Percentiles rank a stretch among this genome's conserved stretches.
Conservation (phyloP, 495 filamentous ascomycete genomes). For the Thermothielavioides terrestris region DNA sequence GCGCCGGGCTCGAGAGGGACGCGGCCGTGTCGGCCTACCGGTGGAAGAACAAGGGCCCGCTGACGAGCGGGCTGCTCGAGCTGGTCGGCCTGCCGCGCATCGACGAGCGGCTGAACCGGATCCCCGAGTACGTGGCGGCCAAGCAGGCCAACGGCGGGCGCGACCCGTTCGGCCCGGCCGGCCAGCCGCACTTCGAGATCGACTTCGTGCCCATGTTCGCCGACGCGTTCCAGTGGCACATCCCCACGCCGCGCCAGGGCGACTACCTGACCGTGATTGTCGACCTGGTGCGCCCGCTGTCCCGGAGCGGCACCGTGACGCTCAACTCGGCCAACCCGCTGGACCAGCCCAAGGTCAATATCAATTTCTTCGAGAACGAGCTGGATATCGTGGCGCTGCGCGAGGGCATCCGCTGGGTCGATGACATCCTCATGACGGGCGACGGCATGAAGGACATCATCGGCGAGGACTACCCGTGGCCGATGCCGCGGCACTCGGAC, state of each 20-base stretch:
- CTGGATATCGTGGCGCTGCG: constrained; percentile 50
- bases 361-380: constrained; percentile 51
- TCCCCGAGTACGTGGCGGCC: constrained; percentile 40
- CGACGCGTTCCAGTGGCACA: constrained; percentile 58
- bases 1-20: constrained; percentile 38
- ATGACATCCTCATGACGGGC: constrained; percentile 49
- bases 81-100: constrained; percentile 50
- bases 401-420: constrained; percentile 47
- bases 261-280: constrained; percentile 51
- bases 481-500: constrained; percentile 49
- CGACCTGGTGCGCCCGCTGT: constrained; percentile 49
- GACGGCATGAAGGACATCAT: constrained; percentile 51
- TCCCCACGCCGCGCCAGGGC: constrained; percentile 41
- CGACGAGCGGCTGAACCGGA: constrained; percentile 41
- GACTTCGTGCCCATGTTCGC: constrained; percentile 55
- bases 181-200: constrained; percentile 57
- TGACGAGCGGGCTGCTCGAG: constrained; percentile 45
- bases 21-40: constrained; percentile 39
- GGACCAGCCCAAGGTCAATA: constrained; percentile 48
- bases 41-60: constrained; percentile 43
- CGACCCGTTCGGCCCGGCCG: constrained; percentile 50
- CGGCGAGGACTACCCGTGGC: constrained; percentile 47
- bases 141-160: constrained; percentile 43
- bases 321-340: constrained; percentile 45
- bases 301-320: constrained; percentile 41